Base-by-base conservation (phyloP, 768 basidiomycete species). In the Podaxis sp. region DNA sequence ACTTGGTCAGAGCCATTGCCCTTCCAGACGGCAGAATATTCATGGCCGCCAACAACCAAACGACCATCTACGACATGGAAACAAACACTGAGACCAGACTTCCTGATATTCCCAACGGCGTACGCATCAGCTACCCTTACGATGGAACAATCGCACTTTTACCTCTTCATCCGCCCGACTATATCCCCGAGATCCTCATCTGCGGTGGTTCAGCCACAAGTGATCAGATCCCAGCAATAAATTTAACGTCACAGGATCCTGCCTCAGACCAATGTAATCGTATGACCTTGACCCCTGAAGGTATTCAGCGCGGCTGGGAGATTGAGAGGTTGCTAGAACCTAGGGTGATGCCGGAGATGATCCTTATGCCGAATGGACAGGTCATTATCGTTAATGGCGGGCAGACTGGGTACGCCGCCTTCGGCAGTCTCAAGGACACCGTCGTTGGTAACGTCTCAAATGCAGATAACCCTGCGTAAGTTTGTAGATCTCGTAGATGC, bases 311-410 rank as follows among this genome's bases (percentile, higher is more conserved):
- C 13, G 80, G 79, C 7, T 83, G 82, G 82, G 68, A 75, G 36
- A 76, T 82, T 28, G 82, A 83, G 59, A 68, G 66, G n/a, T 78
- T 83, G 76, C 72, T 80, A 6, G 70, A 76, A 54, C 70, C 73
- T 1, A 70, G 82, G 13, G 72, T 75, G 41, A 76, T 79, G 77
- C 69, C 72, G 0, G 78, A 79, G 60, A 70, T 76, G 71, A 62
- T 78, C 41, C 66, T 78, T 3, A 69, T 83, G 58, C 79, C 79
- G 0, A 80, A 83, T 63, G 81, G 82, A 4, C 71, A 76, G 6
- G 71, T 81, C 11, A 65, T 82, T 36, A 75, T 82, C 38, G 74
- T 78, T 22, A 81, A 81, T 54, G 82, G 82, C 17, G 82, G 73
- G 8, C 63, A 53, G 55, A 78, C 78, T 4, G 80, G 80, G 30